Evolutionary conservation across 2,329 filamentous ascomycete genomes (phyloP).

Genomic region (Cordyceps javanica): DNA sequence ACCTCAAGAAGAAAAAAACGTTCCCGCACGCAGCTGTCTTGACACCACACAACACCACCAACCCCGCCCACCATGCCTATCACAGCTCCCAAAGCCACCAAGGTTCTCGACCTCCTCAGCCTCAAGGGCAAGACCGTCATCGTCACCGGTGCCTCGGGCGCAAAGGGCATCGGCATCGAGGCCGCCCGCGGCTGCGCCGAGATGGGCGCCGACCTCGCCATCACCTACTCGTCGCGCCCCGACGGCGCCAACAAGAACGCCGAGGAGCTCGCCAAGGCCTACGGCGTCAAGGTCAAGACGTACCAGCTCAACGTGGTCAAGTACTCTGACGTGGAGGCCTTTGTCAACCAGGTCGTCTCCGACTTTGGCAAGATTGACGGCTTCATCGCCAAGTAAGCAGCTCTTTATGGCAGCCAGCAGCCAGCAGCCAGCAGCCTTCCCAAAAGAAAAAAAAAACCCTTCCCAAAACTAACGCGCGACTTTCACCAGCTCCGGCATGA

Average conservation of each 20-base stretch:
- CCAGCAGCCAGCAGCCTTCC: no score
- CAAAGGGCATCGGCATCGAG: slow-evolving; percentile 64
- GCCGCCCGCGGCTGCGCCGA: slow-evolving; percentile 65
- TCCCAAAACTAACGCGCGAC: slow-evolving; percentile 3
- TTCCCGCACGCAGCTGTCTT: no score
- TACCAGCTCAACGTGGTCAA: slow-evolving; percentile 55
- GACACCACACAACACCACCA: no score
- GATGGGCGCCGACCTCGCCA: slow-evolving; percentile 62
- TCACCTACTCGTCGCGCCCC: slow-evolving; percentile 68
- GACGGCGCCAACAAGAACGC: slow-evolving; percentile 62
- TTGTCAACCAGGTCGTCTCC: slow-evolving; percentile 57
- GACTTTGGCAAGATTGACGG: slow-evolving; percentile 72
- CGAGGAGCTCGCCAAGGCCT: slow-evolving; percentile 56
- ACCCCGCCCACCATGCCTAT: slow-evolving; percentile 44
- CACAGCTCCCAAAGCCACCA: slow-evolving; percentile 48
- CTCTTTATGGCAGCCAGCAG: no score
- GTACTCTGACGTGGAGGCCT: slow-evolving; percentile 43
- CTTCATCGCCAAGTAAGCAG: slow-evolving; percentile 70
- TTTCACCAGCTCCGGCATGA: slow-evolving; percentile 52
- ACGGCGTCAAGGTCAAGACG: slow-evolving; percentile 60
- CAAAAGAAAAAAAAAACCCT: no score
- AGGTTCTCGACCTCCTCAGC: slow-evolving; percentile 62
- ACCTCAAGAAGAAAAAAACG: no score
- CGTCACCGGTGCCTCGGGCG: slow-evolving; percentile 62
- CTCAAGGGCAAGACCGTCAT: slow-evolving; percentile 68